Evolutionary conservation across 2,329 filamentous ascomycete species (phyloP), one percentile per base, ranked within the genome.

Genomic region (Aspergillus piperis): DNA sequence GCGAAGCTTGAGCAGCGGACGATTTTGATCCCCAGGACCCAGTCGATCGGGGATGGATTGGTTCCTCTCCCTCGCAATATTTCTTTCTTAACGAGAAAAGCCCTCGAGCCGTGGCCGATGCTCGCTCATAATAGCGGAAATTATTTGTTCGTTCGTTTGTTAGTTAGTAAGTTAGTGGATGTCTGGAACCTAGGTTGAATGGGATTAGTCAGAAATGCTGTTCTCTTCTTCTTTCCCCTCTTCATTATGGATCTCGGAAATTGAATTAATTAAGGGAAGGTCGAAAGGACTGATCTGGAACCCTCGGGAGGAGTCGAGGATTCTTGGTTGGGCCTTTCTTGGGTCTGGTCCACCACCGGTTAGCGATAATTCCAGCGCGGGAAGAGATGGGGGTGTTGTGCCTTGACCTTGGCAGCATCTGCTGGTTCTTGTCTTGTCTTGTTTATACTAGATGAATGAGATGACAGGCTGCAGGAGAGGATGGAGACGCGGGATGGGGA

Each of bases 251-350:
- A 44, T 32, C 38, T 42, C 53, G 53, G 53, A 55, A 17, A 55
- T 55, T 55, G 53, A 27, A 47, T 55, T 55, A 55, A 55, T 55
- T 36, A 47, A 47, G 27, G 39, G 53, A 17, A 47, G 53, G 42
- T 55, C 23, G 39, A 55, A 44, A 27, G 53, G 53, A 55, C 53
- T 47, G 53, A 55, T 55, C 53, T 55, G 53, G 53, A 55, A 36
- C 36, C 39, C 53, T 36, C 53, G 25, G 36, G 53, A 30, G 41
- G 53, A 27, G 25, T 15, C 19, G 17, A 19, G n/a, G 53, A 55
- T 47, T 55, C 53, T 42, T 55, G 53, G 53, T 50, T 30, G 47
- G 27, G 47, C 47, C 32, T 36, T 36, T 36, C 11, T 13, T 36
- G 32, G 32, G 11, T 25, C 23, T 17, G 47, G 47, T 50, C 47